Base-by-base conservation (phyloP, 805 yeast species). In the Komagataella pastoris region DNA sequence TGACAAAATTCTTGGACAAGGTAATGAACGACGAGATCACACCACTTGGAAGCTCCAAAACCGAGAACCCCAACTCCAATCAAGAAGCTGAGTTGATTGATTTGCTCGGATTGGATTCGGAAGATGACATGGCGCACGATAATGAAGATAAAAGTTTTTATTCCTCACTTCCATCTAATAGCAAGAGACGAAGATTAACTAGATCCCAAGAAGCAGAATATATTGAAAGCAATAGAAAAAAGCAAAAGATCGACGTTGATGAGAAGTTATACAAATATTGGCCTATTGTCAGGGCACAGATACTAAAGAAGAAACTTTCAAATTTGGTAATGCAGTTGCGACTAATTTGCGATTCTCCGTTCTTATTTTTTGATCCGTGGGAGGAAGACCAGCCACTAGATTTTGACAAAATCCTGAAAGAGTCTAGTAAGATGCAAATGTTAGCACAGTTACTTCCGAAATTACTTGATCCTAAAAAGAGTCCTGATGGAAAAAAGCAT, bases 271-370 rank as follows among this genome's bases (percentile, higher is more conserved):
- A 50, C 3, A 50, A 52, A 21, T 59, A 61, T 40, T 66, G 58
- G 61, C 56, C 62, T 17, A 61, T 66, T 49, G 63, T 73, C 6
- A 62, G 63, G 23, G 68, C 62, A 45, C 76, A 76, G 53, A 62
- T 82, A 5, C 68, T 69, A 17, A 66, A 69, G 44, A 83, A 82
- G 57, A 73, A 72, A 49, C 67, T 87, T 51, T 82, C 77, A 55
- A 88, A 87, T 58, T 59, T 80, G 58, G 72, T 85, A 68, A 88
- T 90, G 88, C 97, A 90, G 64, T 71, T 90, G 50, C 73, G 99
- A 47, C 79, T 83, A 53, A 77, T 88, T 7, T 89, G 97, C 57
- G 83, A 88, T 60, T 84, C 97, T 0, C 96, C 97, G 0, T 85
- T 84, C 60, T 63, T 86, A 47, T 88, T 85, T 61, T 88, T 83